Evolutionary conservation across 208 protist species (phyloP).

Genomic region (Leishmania guyanensis): DNA sequence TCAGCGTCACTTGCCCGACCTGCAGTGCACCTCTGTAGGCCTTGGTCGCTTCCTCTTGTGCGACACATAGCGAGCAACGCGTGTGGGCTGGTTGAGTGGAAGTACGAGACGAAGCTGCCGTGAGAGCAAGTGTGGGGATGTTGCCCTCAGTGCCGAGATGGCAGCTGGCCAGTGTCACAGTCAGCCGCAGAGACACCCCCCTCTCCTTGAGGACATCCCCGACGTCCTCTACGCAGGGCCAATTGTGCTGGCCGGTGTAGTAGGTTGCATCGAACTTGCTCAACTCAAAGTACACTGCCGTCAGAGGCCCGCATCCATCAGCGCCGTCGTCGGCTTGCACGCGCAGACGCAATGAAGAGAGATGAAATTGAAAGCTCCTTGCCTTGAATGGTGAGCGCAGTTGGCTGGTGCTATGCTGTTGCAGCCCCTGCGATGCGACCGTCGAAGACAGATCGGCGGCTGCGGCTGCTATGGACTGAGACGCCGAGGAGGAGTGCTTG

Average conservation of each 20-base stretch:
- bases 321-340: slow-evolving; percentile 14
- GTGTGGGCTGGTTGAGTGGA: background rate
- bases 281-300: slow-evolving; percentile 27
- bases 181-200: slow-evolving; percentile 8
- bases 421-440: background rate
- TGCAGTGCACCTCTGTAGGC: slow-evolving; percentile 32
- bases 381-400: background rate
- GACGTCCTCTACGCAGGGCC: too few species aligned
- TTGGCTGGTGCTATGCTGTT: background rate
- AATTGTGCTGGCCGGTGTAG: background rate
- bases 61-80: slow-evolving; percentile 7
- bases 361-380: slow-evolving; percentile 11
- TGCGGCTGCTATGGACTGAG: slow-evolving; percentile 8
- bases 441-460: background rate
- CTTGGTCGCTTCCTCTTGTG: slow-evolving; percentile 4
- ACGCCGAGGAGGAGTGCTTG: slow-evolving; percentile 14
- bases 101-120: background rate
- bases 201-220: background rate
- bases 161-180: slow-evolving; percentile 18
- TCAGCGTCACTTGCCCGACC: slow-evolving; percentile 39
- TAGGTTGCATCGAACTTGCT: slow-evolving; percentile 15
- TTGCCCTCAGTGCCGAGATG: slow-evolving; percentile 20
- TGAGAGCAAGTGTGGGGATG: slow-evolving; percentile 24
- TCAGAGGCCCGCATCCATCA: background rate
- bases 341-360: slow-evolving; percentile 16